phyloP scores from a whole-genome alignment of 306 rosid species.

The Spatholobus suberectus region DNA sequence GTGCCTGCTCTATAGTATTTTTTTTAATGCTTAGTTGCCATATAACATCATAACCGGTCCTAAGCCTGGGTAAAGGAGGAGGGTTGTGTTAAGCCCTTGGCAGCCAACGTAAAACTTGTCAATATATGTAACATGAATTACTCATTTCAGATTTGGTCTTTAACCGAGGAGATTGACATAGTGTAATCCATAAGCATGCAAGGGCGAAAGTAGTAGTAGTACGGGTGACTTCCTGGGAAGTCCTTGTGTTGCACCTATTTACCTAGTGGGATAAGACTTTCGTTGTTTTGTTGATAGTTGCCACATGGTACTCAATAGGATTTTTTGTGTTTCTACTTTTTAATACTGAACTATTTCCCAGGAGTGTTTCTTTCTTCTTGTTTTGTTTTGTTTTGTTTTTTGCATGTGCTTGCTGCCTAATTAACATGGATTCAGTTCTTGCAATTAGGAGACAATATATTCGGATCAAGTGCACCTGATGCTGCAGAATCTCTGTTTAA shows the following conservation, averaged over 20 bases:
- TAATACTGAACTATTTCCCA: neutral
- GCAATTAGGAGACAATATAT: conserved; percentile 79
- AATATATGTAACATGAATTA: neutral
- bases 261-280: neutral
- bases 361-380: no score
- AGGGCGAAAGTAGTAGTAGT: no score
- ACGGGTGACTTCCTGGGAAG: no score
- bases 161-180: no score
- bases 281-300: neutral
- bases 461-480: conserved; percentile 78
- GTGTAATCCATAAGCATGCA: no score
- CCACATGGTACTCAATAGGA: conserved; percentile 11
- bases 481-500: conserved; percentile 84
- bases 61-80: no score
- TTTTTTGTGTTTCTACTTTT: neutral
- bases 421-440: conserved; percentile 45
- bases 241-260: no score
- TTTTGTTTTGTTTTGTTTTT: neutral
- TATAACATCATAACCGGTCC: no score
- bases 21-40: neutral
- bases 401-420: conserved; percentile 3
- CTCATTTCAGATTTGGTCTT: no score
- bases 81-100: neutral
- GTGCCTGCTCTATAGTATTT: neutral
- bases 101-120: neutral